Evolutionary conservation across 495 filamentous ascomycete genomes (phyloP), one percentile per base, ranked within the genome.

Genomic region (Chlorociboria aeruginascens): DNA sequence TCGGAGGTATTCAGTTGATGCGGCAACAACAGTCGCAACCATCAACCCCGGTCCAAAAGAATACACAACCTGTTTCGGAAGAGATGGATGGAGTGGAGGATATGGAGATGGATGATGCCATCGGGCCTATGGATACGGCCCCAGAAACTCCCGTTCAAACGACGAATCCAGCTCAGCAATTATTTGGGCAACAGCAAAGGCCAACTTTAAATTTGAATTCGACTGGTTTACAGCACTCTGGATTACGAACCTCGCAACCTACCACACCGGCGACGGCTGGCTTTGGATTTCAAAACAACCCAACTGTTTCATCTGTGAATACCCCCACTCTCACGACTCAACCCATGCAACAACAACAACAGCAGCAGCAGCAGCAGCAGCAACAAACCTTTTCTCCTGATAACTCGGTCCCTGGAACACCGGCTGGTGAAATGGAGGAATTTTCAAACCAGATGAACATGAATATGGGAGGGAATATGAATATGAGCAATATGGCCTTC

Each of bases 281-380:
- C 48, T 81, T 85, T 55, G 74, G 77, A 28, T 81, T 93, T 62
- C 85, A 89, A 60, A 86, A 94, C 60, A 97, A 97, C 58, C 92
- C 92, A 20, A 97, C 89, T 0, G 86, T 97, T n/a, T 95, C 92
- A 9, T 95, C 89, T 32, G 89, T 95, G 45, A 97, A 97, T 58
- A 95, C 89, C 3, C 92, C 89, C 0, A 94, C 89, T 9, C 68
- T 96, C 46, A 81, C 63, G 50, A 66, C 62, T 3, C 71, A 71
- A 51, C 61, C 70, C 7, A 65, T 77, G 33, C 73, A 79, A 52
- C 73, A 73, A 37, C 69, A 73, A n/a, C 20, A 25, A 25, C 20
- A n/a, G n/a, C n/a, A n/a, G n/a, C n/a, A n/a, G n/a, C n/a, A n/a
- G n/a, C n/a, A n/a, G n/a, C n/a, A n/a, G n/a, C n/a, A n/a, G n/a